Base-by-base conservation (phyloP, 2,329 filamentous ascomycete genomes). In the Xylariales sp. region DNA sequence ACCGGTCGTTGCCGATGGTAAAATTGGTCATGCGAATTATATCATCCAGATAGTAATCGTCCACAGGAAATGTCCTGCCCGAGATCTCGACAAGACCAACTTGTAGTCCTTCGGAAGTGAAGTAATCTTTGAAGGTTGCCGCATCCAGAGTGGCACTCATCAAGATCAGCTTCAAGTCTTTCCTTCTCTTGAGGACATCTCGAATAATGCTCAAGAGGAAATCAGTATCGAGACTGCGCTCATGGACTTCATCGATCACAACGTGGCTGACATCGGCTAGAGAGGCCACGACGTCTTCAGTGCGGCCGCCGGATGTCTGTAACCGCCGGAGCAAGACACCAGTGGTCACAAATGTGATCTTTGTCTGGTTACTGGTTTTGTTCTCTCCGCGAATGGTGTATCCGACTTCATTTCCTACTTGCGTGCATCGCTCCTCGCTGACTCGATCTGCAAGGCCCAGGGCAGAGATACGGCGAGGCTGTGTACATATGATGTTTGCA, bases 111-210 rank as follows among this genome's bases (percentile, higher is more conserved):
- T 81, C 76, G 2, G 75, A 75, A 5, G 74, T 78, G 64, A 97
- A 97, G 61, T 97, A 97, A 40, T 79, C 68, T 47, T 81, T 81
- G 60, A 97, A 97, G 0, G 89, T 81, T 1, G 81, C 76, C 2
- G 91, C 89, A 61, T 98, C 90, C 4, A 97, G 77, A 1, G 91
- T 98, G 2, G 91, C 91, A 61, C 88, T 95, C 93, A 98, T 98
- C 24, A 98, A 71, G 11, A 98, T 81, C 28, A 97, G 75, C 60
- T 91, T 95, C 25, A 97, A 74, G 45, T 94, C 86, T 51, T 81
- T 83, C 33, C 86, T 76, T 48, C 73, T 71, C 41, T 74, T 76
- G 47, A 96, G 63, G 6, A 95, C 87, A 56, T 95, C 86, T 39
- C 88, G 80, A 23, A 98, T 69, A 35, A 98, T 74, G 29, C 90